Evolutionary conservation across 2,329 filamentous ascomycete genomes (phyloP).

Genomic region (Pyricularia pennisetigena): DNA sequence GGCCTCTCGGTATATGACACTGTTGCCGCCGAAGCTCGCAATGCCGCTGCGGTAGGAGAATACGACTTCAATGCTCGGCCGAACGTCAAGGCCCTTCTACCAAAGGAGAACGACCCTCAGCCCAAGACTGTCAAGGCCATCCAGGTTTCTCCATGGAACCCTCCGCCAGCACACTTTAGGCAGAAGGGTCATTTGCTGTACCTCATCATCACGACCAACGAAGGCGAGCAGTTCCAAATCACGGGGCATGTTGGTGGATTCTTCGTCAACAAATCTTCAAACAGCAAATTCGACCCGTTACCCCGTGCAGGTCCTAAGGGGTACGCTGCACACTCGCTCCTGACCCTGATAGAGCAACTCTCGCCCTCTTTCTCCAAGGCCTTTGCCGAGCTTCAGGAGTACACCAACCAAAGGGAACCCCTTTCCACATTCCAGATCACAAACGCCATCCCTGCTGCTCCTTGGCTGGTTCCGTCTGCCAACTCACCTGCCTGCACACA

Average conservation of each 20-base stretch:
- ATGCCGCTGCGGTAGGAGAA: conserved; percentile 34
- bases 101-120: conserved; percentile 52
- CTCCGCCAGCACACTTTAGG: conserved; percentile 81
- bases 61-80: conserved; percentile 70
- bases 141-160: conserved; percentile 89
- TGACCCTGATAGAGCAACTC: conserved; percentile 66
- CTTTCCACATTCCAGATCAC: conserved; percentile 92
- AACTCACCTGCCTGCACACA: conserved; percentile 59
- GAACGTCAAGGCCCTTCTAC: conserved; percentile 61
- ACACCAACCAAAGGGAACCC: conserved; percentile 77
- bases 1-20: conserved; percentile 82
- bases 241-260: conserved; percentile 92
- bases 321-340: conserved; percentile 72
- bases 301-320: conserved; percentile 72
- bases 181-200: conserved; percentile 92
- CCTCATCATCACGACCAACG: conserved; percentile 77
- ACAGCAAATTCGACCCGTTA: conserved; percentile 87
- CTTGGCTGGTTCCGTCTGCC: conserved; percentile 75
- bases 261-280: conserved; percentile 94
- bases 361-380: conserved; percentile 74
- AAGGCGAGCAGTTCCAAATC: conserved; percentile 90
- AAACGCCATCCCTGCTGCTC: conserved; percentile 83
- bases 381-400: conserved; percentile 73
- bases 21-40: conserved; percentile 40
- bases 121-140: conserved; percentile 90